Evolutionary conservation across 495 filamentous ascomycete genomes (phyloP), one percentile per base, ranked within the genome.

Genomic region (Hyphodiscus hymeniophilus): DNA sequence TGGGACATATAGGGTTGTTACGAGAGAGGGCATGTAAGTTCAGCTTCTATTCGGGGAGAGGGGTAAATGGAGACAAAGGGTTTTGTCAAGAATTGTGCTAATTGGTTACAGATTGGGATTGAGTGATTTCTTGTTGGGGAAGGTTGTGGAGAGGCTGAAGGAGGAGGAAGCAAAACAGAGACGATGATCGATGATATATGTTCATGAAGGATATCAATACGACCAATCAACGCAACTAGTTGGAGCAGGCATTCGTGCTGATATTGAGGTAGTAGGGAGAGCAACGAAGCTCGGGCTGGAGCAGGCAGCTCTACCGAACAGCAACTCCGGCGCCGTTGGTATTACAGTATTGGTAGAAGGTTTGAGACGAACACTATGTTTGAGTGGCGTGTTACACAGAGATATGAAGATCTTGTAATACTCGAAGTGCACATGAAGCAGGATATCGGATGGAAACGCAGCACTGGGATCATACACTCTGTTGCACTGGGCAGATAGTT

Each of bases 11-110:
- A 72, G 84, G 31, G 67, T 86, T 21, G 55, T 84, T 42, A 87
- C 83, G 5, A 73, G 77, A 24, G 73, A 85, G 61, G 84, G 84
- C 40, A 78, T 86, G 79, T 84, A 56, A 77, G 81, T 74, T 42
- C 12, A 17, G 3, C 33, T 48, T 38, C 40, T 41, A 15, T 12
- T 34, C 20, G 12, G 23, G 43, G 42, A 28, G 16, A 26, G 24
- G 24, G 26, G 8, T 35, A 17, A 30, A 13, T 15, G 28, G 12
- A 23, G 26, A n/a, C n/a, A n/a, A n/a, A n/a, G n/a, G n/a, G n/a
- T n/a, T n/a, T n/a, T n/a, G n/a, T n/a, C n/a, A n/a, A n/a, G n/a
- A 24, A 26, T 36, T 49, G 28, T 56, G 57, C 57, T 59, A 42
- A 65, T 31, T 39, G 26, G 1, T 7, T 13, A 45, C 38, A 75